These are phyloP conservation scores for Hypoxylon intermedium DNA, from an alignment of 495 filamentous ascomycete species.

Conservation along the genomic window DNA sequence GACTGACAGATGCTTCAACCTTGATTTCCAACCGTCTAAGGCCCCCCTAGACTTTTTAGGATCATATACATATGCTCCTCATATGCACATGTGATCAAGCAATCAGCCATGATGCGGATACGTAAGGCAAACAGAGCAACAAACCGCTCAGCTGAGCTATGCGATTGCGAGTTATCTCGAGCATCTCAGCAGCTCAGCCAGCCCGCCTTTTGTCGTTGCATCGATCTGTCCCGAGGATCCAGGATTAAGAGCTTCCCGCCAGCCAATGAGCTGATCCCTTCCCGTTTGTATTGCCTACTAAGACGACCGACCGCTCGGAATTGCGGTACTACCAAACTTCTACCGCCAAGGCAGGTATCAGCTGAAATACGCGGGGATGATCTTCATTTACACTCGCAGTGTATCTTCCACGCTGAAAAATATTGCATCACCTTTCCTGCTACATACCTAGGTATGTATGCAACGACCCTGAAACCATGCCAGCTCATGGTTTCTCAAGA, in stretches of 20 bases:
- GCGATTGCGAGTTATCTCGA: not conserved
- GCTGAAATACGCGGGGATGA: not conserved
- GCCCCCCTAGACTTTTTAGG: not conserved
- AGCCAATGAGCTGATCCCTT: slow-evolving; percentile 28
- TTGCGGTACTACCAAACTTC: slow-evolving; percentile 13
- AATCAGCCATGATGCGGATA: not conserved
- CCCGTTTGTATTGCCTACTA: slow-evolving; percentile 11
- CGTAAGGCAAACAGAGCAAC: not conserved
- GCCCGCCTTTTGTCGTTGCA: slow-evolving; percentile 17
- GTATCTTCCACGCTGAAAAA: too few relatives aligned
- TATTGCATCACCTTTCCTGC: too few relatives aligned
- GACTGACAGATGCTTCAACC: not conserved
- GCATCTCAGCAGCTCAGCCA: too few relatives aligned
- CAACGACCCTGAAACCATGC: slow-evolving; percentile 2
- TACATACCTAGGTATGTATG: slow-evolving; percentile 2
- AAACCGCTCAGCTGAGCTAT: too few relatives aligned
- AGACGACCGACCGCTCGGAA: slow-evolving; percentile 6
- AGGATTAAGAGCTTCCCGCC: slow-evolving; percentile 21
- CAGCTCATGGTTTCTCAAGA: slow-evolving; percentile 7
- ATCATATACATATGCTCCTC: not conserved
- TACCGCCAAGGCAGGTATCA: not conserved
- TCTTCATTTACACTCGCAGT: slow-evolving; percentile 1
- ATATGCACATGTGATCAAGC: not conserved
- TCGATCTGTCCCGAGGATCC: slow-evolving; percentile 21
- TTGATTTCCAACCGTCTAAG: not conserved